These are phyloP conservation scores for Umbelopsis sp. DNA, from an alignment of 192 early-diverging fungal species.

Conservation along the genomic window DNA sequence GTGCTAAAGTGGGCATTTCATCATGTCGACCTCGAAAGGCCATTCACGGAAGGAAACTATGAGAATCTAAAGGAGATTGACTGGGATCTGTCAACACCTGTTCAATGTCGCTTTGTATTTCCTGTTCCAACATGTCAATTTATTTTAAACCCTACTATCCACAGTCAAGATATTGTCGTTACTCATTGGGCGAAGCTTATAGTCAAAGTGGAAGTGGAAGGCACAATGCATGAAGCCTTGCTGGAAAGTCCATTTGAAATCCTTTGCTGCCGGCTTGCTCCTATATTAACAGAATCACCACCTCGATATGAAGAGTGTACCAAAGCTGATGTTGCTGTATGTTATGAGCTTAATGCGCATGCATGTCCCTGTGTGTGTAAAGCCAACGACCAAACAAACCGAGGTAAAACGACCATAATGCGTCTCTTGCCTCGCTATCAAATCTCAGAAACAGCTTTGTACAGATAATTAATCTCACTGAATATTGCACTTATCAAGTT, in stretches of 20 bases:
- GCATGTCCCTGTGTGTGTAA: background rate
- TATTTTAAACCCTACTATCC: constrained; percentile 25
- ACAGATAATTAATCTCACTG: background rate
- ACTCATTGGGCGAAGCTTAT: constrained; percentile 25
- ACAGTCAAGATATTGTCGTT: constrained; percentile 13
- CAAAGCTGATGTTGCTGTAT: background rate
- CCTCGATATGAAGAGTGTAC: background rate
- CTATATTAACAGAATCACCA: constrained; percentile 3
- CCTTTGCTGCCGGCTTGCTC: constrained; percentile 31
- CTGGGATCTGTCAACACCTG: background rate
- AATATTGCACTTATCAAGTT: no score
- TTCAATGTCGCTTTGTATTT: constrained; percentile 28
- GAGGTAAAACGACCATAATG: constrained; percentile 1
- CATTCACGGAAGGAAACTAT: background rate
- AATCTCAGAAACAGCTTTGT: background rate
- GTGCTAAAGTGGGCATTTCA: background rate
- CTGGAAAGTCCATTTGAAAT: constrained; percentile 27
- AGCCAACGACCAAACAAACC: background rate
- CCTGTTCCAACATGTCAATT: constrained; percentile 30
- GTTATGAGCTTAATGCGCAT: background rate
- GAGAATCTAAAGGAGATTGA: constrained; percentile 27
- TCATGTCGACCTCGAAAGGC: background rate
- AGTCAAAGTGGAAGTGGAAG: constrained; percentile 8
- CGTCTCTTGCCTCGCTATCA: constrained; percentile 2
- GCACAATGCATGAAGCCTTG: constrained; percentile 7